Conservation (phyloP, 177 flowering plant genomes). For the Tripterygium wilfordii region DNA sequence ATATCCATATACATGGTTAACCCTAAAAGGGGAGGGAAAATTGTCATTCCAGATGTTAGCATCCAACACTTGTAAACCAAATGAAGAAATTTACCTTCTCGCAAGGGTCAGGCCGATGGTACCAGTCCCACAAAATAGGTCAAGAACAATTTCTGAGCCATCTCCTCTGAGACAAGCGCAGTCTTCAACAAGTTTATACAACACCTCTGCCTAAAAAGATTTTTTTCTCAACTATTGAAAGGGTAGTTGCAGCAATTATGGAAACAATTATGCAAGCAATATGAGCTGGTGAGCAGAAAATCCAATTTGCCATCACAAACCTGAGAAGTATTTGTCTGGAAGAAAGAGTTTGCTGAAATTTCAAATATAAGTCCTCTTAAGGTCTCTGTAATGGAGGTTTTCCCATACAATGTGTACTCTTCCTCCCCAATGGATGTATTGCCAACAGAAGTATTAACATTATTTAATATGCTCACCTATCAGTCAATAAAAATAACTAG, state of each 20-base stretch:
- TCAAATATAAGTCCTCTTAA: conserved; percentile 85
- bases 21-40: conserved; percentile 35
- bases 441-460: conserved; percentile 87
- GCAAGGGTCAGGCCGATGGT: conserved; percentile 97
- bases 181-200: conserved; percentile 84
- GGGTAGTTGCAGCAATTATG: neutral
- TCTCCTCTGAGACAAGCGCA: conserved; percentile 84
- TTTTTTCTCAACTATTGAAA: conserved; percentile 6
- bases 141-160: conserved; percentile 92
- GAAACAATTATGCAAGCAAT: neutral
- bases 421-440: conserved; percentile 91
- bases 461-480: conserved; percentile 88
- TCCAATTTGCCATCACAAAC: conserved; percentile 26
- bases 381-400: conserved; percentile 69
- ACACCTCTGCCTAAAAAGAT: conserved; percentile 80
- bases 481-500: conserved; percentile 2
- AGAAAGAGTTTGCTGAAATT: conserved; percentile 97
- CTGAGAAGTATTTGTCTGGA: conserved; percentile 96
- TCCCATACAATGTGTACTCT: conserved; percentile 77
- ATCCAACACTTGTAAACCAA: neutral
- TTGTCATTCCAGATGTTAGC: neutral
- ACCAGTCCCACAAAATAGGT: conserved; percentile 97
- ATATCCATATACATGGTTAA: conserved; percentile 82
- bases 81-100: conserved; percentile 39
- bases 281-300: neutral